phyloP scores from a whole-genome alignment of 164 flowering plant genomes.

The Platanus orientalis region DNA sequence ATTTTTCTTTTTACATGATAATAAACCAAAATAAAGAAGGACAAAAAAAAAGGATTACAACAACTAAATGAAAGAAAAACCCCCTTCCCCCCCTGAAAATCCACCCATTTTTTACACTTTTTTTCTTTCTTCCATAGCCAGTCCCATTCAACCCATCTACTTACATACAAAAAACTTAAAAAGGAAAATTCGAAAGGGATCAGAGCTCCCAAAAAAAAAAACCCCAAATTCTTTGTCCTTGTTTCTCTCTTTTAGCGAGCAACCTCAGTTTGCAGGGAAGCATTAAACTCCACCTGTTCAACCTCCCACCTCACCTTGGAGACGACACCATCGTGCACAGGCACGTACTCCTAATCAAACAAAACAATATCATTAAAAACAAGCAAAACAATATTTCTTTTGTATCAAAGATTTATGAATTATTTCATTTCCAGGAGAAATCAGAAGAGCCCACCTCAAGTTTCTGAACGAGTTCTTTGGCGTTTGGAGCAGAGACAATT shows the following conservation, averaged over 20 bases:
- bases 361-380: background rate
- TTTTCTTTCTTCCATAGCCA: background rate
- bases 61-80: no score
- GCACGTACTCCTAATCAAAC: slow-evolving; percentile 39
- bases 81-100: no score
- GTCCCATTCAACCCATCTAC: background rate
- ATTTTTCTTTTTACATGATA: no score
- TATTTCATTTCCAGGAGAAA: background rate
- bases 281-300: slow-evolving; percentile 32
- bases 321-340: slow-evolving; percentile 32
- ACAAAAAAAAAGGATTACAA: no score
- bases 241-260: slow-evolving; percentile 18
- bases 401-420: background rate
- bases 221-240: background rate
- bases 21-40: no score
- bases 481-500: slow-evolving; percentile 57
- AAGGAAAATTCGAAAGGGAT: background rate
- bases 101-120: no score
- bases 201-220: no score
- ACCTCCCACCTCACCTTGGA: slow-evolving; percentile 39
- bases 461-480: slow-evolving; percentile 53
- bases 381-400: background rate
- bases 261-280: slow-evolving; percentile 25
- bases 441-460: slow-evolving; percentile 39
- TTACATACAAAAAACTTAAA: background rate